Conservation (phyloP, 768 basidiomycete species). For the Lactarius pseudohatsudake region DNA sequence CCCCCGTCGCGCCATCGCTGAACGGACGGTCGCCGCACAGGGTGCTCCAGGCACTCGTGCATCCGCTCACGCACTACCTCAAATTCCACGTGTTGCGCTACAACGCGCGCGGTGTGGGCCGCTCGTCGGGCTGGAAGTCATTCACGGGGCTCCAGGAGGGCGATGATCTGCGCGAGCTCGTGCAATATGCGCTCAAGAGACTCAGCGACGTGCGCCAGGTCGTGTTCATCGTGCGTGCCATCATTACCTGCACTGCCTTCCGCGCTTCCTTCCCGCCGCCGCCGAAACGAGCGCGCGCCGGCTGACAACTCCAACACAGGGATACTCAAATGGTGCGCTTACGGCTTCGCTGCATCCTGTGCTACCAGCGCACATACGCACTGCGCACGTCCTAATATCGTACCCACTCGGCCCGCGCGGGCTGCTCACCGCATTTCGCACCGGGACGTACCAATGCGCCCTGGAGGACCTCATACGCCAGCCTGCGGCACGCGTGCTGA, state of each 20-base stretch:
- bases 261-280: not conserved
- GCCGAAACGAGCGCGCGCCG: too few species aligned
- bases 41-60: slow-evolving; percentile 44
- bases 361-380: slow-evolving; percentile 48
- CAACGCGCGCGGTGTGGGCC: slow-evolving; percentile 78
- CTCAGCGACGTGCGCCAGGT: slow-evolving; percentile 49
- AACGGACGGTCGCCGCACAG: slow-evolving; percentile 34
- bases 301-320: slow-evolving; percentile 42
- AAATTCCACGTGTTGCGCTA: slow-evolving; percentile 65
- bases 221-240: slow-evolving; percentile 56
- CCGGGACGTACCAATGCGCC: slow-evolving; percentile 51
- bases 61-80: slow-evolving; percentile 42
- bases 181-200: slow-evolving; percentile 50
- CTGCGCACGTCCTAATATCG: slow-evolving; percentile 68
- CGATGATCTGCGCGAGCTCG: slow-evolving; percentile 63
- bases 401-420: slow-evolving; percentile 71
- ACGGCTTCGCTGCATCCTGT: slow-evolving; percentile 66
- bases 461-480: slow-evolving; percentile 52
- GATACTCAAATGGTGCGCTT: slow-evolving; percentile 81
- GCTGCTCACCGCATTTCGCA: slow-evolving; percentile 68
- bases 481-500: slow-evolving; percentile 50
- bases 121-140: slow-evolving; percentile 70
- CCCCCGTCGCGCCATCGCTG: not conserved
- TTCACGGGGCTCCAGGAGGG: slow-evolving; percentile 71
- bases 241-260: not conserved